Percentiles rank a stretch among this genome's conserved stretches.
These are phyloP conservation scores for Suhomyces emberorum DNA, from an alignment of 805 yeast genomes.

Conservation along the genomic window DNA sequence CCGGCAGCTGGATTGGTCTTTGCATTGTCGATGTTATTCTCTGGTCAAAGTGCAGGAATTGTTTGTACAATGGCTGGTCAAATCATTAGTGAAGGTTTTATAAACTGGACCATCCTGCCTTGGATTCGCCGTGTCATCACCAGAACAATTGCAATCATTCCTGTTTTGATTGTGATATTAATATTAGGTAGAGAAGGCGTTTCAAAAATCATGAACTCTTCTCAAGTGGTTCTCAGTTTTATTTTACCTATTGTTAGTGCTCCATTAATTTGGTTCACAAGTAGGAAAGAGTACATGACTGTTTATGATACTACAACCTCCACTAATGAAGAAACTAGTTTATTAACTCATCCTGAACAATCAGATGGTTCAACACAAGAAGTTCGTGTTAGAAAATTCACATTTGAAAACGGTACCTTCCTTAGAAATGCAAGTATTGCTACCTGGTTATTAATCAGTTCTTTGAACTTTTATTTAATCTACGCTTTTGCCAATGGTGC, in stretches of 20 bases:
- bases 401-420: conserved; percentile 39
- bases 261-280: conserved; percentile 44
- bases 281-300: conserved; percentile 37
- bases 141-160: conserved; percentile 39
- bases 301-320: conserved; percentile 24
- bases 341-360: conserved; percentile 9
- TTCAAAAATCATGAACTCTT: conserved; percentile 42
- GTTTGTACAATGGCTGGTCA: conserved; percentile 51
- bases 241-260: conserved; percentile 44
- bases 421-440: conserved; percentile 30
- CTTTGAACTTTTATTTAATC: conserved; percentile 39
- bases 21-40: conserved; percentile 44
- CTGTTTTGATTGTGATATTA: conserved; percentile 37
- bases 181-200: conserved; percentile 44
- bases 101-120: conserved; percentile 42
- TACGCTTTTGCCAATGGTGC: conserved; percentile 41
- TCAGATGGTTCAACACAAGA: conserved; percentile 10
- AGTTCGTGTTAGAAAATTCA: conserved; percentile 16
- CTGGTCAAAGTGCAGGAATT: conserved; percentile 48
- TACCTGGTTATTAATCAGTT: conserved; percentile 40
- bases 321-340: conserved; percentile 11
- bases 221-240: conserved; percentile 44
- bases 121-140: conserved; percentile 44
- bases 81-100: conserved; percentile 44
- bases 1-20: conserved; percentile 45